Evolutionary conservation across 176 grass and related monocot species (phyloP), one percentile per base, ranked within the genome.

Genomic region (Guadua angustifolia): DNA sequence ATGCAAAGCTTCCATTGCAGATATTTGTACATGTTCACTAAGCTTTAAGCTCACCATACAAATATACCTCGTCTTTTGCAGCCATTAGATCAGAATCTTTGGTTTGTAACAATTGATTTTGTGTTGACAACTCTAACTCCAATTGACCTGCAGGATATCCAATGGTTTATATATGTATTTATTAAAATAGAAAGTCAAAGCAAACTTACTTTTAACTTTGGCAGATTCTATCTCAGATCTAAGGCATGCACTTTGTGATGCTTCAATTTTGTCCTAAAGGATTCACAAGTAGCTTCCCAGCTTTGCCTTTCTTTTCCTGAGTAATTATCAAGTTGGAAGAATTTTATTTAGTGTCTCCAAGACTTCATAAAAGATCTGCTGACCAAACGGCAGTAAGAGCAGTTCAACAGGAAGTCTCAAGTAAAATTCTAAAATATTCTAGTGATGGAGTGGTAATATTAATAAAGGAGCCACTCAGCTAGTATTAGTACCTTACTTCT

Each of bases 271-370:
- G 64, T 72, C 73, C 82, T 86, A 63, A 95, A 79, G 42, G 93
- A 69, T 85, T 98, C 90, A 75, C 71, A 88, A 51, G 80, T 66
- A 25, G 72, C 68, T 62, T 95, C 95, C 93, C 93, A 94, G 57
- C 78, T 85, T 73, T 92, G 89, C 81, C 78, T 95, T 86, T 95
- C 95, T 78, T 95, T 93, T 93, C 89, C 95, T 97, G 71, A 88
- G 62, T 74, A 76, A 79, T 82, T 78, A 77, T 78, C 38, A 55
- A 66, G 19, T 82, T 26, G 19, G 46, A 88, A 15, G 2, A 33
- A 72, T 16, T 71, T n/a, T 78, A 63, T n/a, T 70, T 86, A 86
- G 57, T 66, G 24, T 51, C 62, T 57, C 21, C 10, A 82, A 47
- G 39, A 50, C 21, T 66, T 61, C 66, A 77, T 58, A 68, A 78